phyloP scores from a whole-genome alignment of 2,329 filamentous ascomycete genomes.

The Alternaria sp. region DNA sequence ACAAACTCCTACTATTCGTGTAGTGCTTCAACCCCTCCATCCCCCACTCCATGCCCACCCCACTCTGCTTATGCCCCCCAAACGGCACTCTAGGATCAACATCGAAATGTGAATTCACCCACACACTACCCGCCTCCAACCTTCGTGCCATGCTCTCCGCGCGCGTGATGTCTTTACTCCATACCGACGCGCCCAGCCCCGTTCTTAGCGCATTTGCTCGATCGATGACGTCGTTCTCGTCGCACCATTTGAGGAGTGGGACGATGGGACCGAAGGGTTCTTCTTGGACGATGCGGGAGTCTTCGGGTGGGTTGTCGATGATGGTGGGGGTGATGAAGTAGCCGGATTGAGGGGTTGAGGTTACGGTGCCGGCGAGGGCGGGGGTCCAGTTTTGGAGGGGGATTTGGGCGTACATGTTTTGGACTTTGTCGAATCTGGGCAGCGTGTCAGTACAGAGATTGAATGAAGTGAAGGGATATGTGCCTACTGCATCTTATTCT shows the following conservation, averaged over 20 bases:
- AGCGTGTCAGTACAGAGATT: not conserved
- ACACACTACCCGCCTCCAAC: conserved; percentile 57
- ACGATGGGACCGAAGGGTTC: conserved; percentile 71
- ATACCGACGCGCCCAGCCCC: not conserved
- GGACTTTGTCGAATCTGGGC: not conserved
- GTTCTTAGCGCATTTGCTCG: not conserved
- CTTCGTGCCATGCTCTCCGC: conserved; percentile 55
- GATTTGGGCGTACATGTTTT: not conserved
- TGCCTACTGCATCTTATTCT: not conserved
- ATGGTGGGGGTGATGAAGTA: conserved; percentile 49
- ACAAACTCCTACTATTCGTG: conserved; percentile 12
- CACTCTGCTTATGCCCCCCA: conserved; percentile 78
- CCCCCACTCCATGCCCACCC: conserved; percentile 72
- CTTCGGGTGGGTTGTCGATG: conserved; percentile 63
- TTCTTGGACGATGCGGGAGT: conserved; percentile 62
- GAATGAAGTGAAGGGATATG: not conserved
- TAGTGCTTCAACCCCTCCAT: conserved; percentile 37
- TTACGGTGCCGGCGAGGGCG: conserved; percentile 47
- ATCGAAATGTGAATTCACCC: conserved; percentile 56
- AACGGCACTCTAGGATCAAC: conserved; percentile 57
- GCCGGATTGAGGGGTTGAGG: conserved; percentile 57
- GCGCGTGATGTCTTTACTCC: not conserved
- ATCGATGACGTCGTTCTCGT: not conserved
- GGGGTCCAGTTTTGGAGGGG: not conserved
- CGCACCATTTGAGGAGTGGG: conserved; percentile 65